Percentiles rank a stretch among this genome's conserved stretches.
These are phyloP conservation scores for Clavulina sp. DNA, from an alignment of 768 basidiomycete genomes.

Conservation along the genomic window DNA sequence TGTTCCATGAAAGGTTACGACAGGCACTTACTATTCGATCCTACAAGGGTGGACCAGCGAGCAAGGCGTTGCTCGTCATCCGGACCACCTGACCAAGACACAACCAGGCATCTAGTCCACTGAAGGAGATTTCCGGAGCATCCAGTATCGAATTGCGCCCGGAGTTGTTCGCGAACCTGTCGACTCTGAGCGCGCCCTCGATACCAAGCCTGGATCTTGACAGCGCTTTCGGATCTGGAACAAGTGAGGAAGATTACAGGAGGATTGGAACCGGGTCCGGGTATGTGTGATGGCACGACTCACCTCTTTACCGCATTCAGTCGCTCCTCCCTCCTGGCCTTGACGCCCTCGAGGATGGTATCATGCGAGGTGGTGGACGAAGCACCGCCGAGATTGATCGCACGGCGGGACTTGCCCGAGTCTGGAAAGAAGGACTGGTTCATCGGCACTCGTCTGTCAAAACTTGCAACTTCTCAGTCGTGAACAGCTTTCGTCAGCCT, in stretches of 20 bases:
- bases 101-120: conserved; percentile 46
- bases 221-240: conserved; percentile 38
- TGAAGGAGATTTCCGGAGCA: conserved; percentile 8
- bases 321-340: conserved; percentile 40
- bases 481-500: too few species aligned
- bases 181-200: conserved; percentile 30
- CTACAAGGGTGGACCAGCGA: conserved; percentile 18
- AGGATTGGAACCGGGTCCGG: too few species aligned
- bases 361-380: conserved; percentile 33
- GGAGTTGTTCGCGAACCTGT: conserved; percentile 28
- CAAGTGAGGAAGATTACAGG: conserved; percentile 18
- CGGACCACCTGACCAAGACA: conserved; percentile 27
- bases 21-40: not conserved
- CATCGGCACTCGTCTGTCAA: too few species aligned
- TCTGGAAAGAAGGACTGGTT: too few species aligned
- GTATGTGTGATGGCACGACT: not conserved
- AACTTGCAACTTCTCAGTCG: too few species aligned
- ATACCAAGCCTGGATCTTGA: conserved; percentile 55
- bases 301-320: conserved; percentile 18
- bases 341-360: conserved; percentile 44
- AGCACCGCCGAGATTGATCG: conserved; percentile 60
- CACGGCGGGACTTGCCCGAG: too few species aligned
- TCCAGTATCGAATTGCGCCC: conserved; percentile 27
- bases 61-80: conserved; percentile 20
- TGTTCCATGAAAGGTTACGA: not conserved